These are phyloP conservation scores for Pichia sp. DNA, from an alignment of 1,139 yeast species.

Conservation along the genomic window DNA sequence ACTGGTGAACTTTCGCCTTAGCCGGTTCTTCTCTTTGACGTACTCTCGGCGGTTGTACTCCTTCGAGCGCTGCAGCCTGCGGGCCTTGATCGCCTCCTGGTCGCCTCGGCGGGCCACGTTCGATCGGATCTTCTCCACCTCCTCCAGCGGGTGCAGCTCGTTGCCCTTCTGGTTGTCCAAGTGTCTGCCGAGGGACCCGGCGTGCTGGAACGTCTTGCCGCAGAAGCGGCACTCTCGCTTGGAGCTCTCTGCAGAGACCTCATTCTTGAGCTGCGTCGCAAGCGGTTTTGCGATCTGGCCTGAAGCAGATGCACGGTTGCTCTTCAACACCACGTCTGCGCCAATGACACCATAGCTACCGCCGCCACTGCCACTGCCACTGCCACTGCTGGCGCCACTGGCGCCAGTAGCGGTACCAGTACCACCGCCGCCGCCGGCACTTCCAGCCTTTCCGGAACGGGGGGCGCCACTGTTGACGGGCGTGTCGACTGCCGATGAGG, in stretches of 20 bases:
- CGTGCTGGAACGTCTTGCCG: constrained; percentile 44
- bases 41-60: constrained; percentile 43
- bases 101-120: constrained; percentile 49
- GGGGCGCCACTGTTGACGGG: not conserved
- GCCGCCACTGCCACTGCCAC: not conserved
- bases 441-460: no score
- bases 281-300: not conserved
- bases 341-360: not conserved
- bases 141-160: constrained; percentile 40
- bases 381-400: not conserved
- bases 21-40: constrained; percentile 39
- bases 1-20: constrained; percentile 37
- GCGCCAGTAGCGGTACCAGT: no score
- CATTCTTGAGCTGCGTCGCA: not conserved
- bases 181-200: constrained; percentile 51
- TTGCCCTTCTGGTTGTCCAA: constrained; percentile 46
- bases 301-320: not conserved
- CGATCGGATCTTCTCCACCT: constrained; percentile 40
- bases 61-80: constrained; percentile 38
- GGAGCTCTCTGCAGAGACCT: constrained; percentile 26
- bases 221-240: constrained; percentile 45
- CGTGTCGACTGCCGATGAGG: not conserved
- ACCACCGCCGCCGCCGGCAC: no score
- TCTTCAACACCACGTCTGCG: not conserved
- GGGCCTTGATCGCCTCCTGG: constrained; percentile 36